Evolutionary conservation across 176 grass and related monocot species (phyloP).

Genomic region (Tuctoria greenei): DNA sequence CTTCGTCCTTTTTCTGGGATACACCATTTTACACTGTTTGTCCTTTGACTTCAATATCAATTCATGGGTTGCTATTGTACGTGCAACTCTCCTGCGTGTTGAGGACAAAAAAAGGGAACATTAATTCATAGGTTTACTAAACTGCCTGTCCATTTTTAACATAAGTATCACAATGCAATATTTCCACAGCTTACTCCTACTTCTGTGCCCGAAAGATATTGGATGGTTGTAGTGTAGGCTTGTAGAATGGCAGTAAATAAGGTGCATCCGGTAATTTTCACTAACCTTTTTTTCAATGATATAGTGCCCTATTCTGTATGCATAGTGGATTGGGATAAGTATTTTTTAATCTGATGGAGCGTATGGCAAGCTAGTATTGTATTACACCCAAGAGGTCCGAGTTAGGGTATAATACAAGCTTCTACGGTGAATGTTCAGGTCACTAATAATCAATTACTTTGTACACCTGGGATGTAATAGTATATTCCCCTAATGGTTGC

Average conservation of each 20-base stretch:
- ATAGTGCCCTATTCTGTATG: neutral
- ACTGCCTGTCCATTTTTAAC: neutral
- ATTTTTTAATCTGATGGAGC: neutral
- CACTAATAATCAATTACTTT: neutral
- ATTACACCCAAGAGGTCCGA: neutral
- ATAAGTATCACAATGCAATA: neutral
- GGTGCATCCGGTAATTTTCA: neutral
- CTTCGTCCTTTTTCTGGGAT: neutral
- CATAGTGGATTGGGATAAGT: neutral
- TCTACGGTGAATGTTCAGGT: neutral
- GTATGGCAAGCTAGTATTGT: neutral
- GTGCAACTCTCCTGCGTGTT: no score
- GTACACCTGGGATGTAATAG: neutral
- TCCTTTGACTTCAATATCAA: neutral
- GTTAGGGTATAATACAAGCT: neutral
- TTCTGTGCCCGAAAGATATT: no score
- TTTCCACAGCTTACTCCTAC: neutral
- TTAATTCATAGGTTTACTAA: neutral
- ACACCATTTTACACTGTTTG: neutral
- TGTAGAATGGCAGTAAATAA: neutral
- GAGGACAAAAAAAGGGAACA: no score
- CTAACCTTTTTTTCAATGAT: neutral
- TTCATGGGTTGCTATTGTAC: no score
- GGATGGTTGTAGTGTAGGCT: neutral
- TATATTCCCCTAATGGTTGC: neutral